Base-by-base conservation (phyloP, 2,329 filamentous ascomycete genomes). In the Phialemoniopsis sp. region DNA sequence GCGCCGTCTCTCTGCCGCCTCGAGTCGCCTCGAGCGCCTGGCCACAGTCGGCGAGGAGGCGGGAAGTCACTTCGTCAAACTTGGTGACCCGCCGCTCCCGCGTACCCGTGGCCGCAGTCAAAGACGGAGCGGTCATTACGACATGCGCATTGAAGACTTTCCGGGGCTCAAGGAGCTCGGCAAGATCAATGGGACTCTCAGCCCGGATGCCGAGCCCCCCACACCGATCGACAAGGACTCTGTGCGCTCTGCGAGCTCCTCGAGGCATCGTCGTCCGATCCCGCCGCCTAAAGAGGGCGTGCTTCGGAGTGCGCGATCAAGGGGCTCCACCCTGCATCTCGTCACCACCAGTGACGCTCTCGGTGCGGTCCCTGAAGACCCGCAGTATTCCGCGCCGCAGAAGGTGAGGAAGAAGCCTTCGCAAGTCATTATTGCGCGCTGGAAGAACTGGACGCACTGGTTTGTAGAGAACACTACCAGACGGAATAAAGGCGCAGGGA, bases 261-360 rank as follows among this genome's bases (percentile, higher is more conserved):
- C 88, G 21, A 73, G 85, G 44, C 82, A 86, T 44, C 81, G 87
- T 35, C 84, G 76, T 29, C 80, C 90, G 6, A 72, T 87, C 31
- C 87, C 86, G 9, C 91, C 91, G 32, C 89, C 91, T 3, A 96
- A 96, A 59, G 90, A 96, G 57, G 78, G 80, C 13, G 64, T 80
- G 10, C 60, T 84, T 40, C 71, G 80, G 48, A 82, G 80, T 46
- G 80, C 86, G 43, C 74, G 85, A 50, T 86, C 87, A 48, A 75
- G 88, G 44, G 86, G 87, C 32, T 95, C 89, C 49, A 93, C 89
- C 46, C 74, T 96, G 26, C 89, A 95, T 56, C 78, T 94, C 5
- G 89, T 94, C 30, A 85, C 87, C 9, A 81, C 79, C 0, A 70
- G 71, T 7, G 75, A 78, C 14, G 68, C 67, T 2, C 47, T 78